phyloP scores from a whole-genome alignment of 2,329 filamentous ascomycete species.

The Sclerotinia spermophila region DNA sequence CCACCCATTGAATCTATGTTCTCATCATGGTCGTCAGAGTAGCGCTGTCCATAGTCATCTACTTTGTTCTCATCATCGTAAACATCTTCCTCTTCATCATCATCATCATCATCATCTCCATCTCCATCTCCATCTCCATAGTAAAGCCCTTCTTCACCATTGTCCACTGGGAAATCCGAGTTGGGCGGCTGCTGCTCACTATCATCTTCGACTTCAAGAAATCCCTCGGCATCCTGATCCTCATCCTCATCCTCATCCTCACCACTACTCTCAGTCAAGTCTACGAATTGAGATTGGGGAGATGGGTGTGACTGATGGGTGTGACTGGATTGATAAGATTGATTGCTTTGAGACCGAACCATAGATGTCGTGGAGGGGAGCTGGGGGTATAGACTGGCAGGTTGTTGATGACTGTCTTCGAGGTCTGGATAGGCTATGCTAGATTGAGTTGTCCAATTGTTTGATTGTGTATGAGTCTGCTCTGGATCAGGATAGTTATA shows the following conservation, averaged over 20 bases:
- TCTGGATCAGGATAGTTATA: conserved; percentile 19
- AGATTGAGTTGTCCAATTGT: conserved; percentile 4
- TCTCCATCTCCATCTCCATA: neutral
- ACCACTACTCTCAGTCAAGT: conserved; percentile 31
- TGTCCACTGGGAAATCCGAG: neutral
- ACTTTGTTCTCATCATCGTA: neutral
- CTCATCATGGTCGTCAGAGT: conserved; percentile 37
- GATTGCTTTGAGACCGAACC: conserved; percentile 29
- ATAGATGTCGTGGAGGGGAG: conserved; percentile 23
- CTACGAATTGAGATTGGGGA: conserved; percentile 27
- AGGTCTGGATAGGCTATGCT: conserved; percentile 27
- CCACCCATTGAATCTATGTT: neutral
- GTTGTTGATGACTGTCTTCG: conserved; percentile 8
- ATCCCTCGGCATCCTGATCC: conserved; percentile 19
- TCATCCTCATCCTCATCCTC: conserved; percentile 24
- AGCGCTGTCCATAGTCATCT: conserved; percentile 22
- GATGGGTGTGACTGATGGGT: neutral
- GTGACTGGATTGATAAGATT: conserved; percentile 21
- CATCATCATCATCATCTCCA: neutral
- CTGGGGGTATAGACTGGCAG: conserved; percentile 5
- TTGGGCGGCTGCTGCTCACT: conserved; percentile 29
- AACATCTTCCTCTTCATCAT: conserved; percentile 8
- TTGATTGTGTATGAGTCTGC: conserved; percentile 12
- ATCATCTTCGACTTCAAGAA: conserved; percentile 21
- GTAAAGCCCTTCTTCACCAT: neutral